Base-by-base conservation (phyloP, 768 basidiomycete genomes). In the Mycena metata region DNA sequence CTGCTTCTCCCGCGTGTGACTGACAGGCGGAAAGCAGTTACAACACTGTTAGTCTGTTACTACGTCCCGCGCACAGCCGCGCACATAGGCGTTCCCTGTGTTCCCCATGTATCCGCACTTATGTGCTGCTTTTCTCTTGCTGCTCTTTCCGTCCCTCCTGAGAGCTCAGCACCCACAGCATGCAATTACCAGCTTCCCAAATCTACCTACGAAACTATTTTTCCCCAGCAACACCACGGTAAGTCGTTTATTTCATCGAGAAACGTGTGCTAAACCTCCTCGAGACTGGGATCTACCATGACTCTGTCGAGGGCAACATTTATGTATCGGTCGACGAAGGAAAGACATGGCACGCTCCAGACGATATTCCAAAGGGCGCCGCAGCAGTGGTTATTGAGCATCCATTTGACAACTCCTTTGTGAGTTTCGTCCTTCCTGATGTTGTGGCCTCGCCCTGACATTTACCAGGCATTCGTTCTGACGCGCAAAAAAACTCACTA, bases 181-280 rank as follows among this genome's bases (percentile, higher is more conserved):
- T 69, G 67, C 79, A 8, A 72, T 90, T 60, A 84, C 80, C 39
- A 80, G 83, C 63, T 94, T 97, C 78, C 74, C 86, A 54, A 92
- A 93, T 77, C 81, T 93, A 43, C 95, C 96, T 11, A 86, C 87
- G 15, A 85, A 86, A 73, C 76, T 97, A 59, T 93, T 92, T 82
- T 98, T 96, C 85, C 97, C 98, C 80, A 94, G 98, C 69, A 96
- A 98, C 80, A 91, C 94, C 8, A 79, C 91, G 36, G 96, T 96
- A 72, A 73, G 91, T 83, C 54, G 60, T 45, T 4, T 57, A 43
- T 13, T 56, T 39, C 47, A 52, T 35, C 50, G 51, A 54, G 17
- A n/a, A 26, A 42, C 26, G 45, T 41, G 30, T 56, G 21, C 66
- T 76, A 57, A 74, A 45, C 46, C 36, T 15, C 11, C 54, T 46